Base-by-base conservation (phyloP, 2,329 filamentous ascomycete genomes). In the Fusarium mundagurra region DNA sequence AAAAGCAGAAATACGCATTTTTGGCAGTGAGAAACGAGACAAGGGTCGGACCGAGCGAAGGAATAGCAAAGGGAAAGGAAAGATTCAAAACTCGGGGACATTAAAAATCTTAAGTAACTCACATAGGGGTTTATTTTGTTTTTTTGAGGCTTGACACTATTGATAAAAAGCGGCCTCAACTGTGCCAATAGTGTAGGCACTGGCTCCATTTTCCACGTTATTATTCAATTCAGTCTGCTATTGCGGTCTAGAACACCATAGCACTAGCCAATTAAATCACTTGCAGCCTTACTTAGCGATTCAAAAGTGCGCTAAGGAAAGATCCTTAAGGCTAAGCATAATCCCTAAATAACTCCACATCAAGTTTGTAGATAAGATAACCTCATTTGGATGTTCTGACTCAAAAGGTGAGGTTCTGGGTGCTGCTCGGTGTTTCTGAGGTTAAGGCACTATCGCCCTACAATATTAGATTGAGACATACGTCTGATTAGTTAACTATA, bases 241-340 rank as follows among this genome's bases (percentile, higher is more conserved):
- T 14, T 10, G 29, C 11, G 47, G 22, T 51, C 47, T 18, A 18
- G 29, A 51, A 24, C 16, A 3, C 14, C 3, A 0, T 14, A 5
- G 22, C 11, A 33, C 8, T 24, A 8, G 22, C 29, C 16, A 24
- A 51, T 51, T 33, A 33, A 14, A 10, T 33, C 2, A 24, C 48
- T 14, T 14, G 1, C 0, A 14, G 8, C 6, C 22, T 11, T 5
- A 10, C 11, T 33, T 33, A 10, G 29, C 17, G 10, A 18, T 10
- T 10, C 3, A 2, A 51, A 24, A 20, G 29, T 18, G 29, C 14
- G 22, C 22, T 0, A 51, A 14, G 6, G 11, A 20, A 14, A 33
- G 11, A 51, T 24, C 8, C 29, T 20, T 6, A 33, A 24, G 29
- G 16, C 48, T 33, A 51, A 51, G 48, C 29, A 24, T 51, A 33